Evolutionary conservation across 169 alveolate genomes (phyloP).

Genomic region (Perkinsus chesapeaki): DNA sequence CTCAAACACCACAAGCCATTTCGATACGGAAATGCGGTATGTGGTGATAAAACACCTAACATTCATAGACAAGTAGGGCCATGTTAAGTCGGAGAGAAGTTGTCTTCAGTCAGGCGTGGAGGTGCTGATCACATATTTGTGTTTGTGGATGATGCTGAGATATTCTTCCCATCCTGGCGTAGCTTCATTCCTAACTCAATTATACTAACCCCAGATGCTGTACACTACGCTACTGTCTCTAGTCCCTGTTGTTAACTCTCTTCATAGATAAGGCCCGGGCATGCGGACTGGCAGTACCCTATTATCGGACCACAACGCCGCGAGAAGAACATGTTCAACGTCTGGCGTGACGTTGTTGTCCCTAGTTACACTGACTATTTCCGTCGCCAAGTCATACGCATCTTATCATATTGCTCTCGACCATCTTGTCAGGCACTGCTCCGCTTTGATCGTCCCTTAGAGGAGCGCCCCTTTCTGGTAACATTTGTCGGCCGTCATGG

Average conservation of each 20-base stretch:
- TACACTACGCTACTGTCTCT: constrained; percentile 21
- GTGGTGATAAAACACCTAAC: neutral
- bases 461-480: neutral
- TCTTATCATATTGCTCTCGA: neutral
- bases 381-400: neutral
- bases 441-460: neutral
- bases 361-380: constrained; percentile 23
- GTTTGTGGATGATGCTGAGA: neutral
- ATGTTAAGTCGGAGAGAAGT: neutral
- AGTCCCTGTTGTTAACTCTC: constrained; percentile 14
- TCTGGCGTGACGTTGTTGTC: constrained; percentile 24
- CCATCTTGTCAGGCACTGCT: neutral
- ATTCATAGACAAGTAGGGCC: neutral
- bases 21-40: neutral
- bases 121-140: constrained; percentile 32
- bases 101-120: neutral
- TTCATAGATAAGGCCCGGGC: neutral
- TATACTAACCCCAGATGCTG: neutral
- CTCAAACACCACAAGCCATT: neutral
- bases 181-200: neutral
- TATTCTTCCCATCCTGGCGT: neutral
- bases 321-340: neutral
- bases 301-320: neutral
- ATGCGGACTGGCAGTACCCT: constrained; percentile 18
- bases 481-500: neutral